Base-by-base conservation (phyloP, 2,329 filamentous ascomycete species). In the Emergomyces orientalis region DNA sequence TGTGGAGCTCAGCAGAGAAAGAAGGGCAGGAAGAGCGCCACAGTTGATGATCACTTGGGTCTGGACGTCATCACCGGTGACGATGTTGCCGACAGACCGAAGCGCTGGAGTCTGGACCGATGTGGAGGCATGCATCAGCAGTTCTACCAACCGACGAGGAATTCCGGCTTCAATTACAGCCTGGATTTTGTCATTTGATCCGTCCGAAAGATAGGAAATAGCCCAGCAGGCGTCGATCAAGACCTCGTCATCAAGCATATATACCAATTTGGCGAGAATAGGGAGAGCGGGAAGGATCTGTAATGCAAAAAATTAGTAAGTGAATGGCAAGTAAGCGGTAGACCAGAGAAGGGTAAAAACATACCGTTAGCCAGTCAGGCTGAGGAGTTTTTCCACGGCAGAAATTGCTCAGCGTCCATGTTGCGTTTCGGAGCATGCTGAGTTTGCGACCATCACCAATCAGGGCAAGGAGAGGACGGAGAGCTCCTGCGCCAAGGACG, bases 21-120 rank as follows among this genome's bases (percentile, higher is more conserved):
- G 81, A n/a, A 99, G 85, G 68, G 92, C 95, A 51, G 92, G 87
- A 56, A 99, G 84, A 68, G 94, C 88, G 65, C 94, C 93, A 71
- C 92, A 96, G 85, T 99, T 99, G 79, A 99, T 99, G 77, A 99
- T 97, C 69, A 99, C 91, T 78, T 99, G 94, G 30, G 94, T 99
- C 80, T 99, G 94, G 51, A 99, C 90, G 74, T 99, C 94, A 75
- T 99, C 94, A 69, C 94, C 94, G 52, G 94, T 99, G 61, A 99
- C 94, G 69, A 99, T 99, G 80, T 99, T 99, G 67, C 94, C 94
- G 61, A 99, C 94, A 0, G 94, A 99, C 69, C 94, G 89, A 63
- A 99, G 88, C 57, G 94, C 94, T 54, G 94, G 94, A 2, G 94
- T 99, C 81, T 99, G 94, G 62, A 99, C 94, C 0, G 94, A 97